Conservation (phyloP, 139 green algal genomes). For the Volvox reticuliferus region DNA sequence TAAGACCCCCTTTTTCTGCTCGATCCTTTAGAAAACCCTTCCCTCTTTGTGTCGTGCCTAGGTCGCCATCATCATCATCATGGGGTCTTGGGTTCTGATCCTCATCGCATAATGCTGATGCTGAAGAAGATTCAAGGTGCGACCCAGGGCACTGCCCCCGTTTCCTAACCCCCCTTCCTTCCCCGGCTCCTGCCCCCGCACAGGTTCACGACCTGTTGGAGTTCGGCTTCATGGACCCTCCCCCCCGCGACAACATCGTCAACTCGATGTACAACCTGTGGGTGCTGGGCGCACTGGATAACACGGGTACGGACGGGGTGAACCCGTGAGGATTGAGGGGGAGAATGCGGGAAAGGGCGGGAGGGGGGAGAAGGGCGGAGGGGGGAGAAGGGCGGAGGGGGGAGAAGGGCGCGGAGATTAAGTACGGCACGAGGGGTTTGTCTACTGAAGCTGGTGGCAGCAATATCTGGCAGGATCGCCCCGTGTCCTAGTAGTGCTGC, state of each 20-base stretch:
- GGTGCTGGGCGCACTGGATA: conserved; percentile 77
- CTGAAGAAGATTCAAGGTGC: too few relatives aligned
- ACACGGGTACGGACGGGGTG: conserved; percentile 51
- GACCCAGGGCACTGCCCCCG: background rate
- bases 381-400: background rate
- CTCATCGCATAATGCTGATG: too few relatives aligned
- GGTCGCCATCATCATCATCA: too few relatives aligned
- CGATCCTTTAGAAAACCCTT: too few relatives aligned
- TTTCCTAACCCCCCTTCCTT: background rate
- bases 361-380: background rate
- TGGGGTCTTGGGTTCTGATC: too few relatives aligned
- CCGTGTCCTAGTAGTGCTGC: too few relatives aligned
- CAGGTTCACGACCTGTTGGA: conserved; percentile 94
- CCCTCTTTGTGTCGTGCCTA: too few relatives aligned
- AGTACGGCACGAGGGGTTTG: too few relatives aligned
- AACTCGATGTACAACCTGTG: conserved; percentile 99
- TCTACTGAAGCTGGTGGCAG: too few relatives aligned
- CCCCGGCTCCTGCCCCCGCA: background rate
- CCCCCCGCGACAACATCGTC: conserved; percentile 94
- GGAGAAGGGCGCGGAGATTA: background rate
- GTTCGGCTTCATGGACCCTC: conserved; percentile 99
- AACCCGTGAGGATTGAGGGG: too few relatives aligned
- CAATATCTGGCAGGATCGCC: too few relatives aligned
- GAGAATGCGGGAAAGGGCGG: background rate
- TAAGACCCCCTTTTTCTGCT: background rate